Conservation (phyloP, 179 eudicot species). For the Corrigiola litoralis region DNA sequence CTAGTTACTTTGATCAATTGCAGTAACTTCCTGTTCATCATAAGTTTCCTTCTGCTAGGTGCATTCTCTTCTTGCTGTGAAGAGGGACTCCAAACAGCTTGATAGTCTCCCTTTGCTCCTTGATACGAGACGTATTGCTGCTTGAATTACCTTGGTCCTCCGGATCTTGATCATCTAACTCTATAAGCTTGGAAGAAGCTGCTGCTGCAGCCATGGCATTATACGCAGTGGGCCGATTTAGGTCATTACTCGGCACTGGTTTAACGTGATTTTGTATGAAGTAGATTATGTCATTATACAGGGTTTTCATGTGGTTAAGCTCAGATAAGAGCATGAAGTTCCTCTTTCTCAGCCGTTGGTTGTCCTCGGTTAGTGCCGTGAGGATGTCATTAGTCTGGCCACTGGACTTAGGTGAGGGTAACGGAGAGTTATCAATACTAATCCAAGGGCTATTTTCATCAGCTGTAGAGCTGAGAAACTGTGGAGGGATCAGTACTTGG, state of each 20-base stretch:
- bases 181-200: constrained; percentile 30
- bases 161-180: constrained; percentile 25
- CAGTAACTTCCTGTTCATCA: neutral
- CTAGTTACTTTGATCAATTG: neutral
- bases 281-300: constrained; percentile 55
- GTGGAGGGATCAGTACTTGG: constrained; percentile 30
- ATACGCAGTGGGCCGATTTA: neutral
- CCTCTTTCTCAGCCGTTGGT: constrained; percentile 44
- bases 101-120: constrained; percentile 26
- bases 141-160: constrained; percentile 12
- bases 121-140: constrained; percentile 4
- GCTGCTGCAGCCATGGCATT: constrained; percentile 12
- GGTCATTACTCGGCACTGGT: constrained; percentile 27
- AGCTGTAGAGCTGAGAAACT: constrained; percentile 25
- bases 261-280: constrained; percentile 52
- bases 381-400: constrained; percentile 27
- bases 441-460: constrained; percentile 32
- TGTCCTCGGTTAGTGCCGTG: constrained; percentile 38
- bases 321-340: constrained; percentile 52
- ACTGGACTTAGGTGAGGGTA: constrained; percentile 21
- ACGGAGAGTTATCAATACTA: constrained; percentile 19
- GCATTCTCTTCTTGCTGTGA: constrained; percentile 52
- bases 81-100: constrained; percentile 53
- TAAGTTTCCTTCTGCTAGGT: constrained; percentile 27
- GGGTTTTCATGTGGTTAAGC: constrained; percentile 51